Evolutionary conservation across 805 yeast genomes (phyloP).

Genomic region (Lachancea cidri): DNA sequence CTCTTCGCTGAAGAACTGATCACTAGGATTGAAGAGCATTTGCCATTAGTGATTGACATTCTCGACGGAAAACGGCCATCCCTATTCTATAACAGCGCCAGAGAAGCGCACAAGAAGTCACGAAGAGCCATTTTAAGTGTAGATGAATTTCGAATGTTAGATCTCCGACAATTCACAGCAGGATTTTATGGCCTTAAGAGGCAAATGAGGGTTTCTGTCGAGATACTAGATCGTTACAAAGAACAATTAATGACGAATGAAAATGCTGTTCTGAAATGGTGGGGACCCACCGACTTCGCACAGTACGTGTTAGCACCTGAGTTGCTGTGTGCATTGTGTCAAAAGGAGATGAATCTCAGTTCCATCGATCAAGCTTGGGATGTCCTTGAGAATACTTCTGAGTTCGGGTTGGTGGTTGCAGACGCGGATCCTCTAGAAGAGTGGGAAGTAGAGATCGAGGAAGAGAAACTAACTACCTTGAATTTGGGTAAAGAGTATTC

Average conservation of each 20-base stretch:
- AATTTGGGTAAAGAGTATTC: slow-evolving; percentile 8
- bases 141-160: slow-evolving; percentile 42
- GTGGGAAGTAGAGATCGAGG: slow-evolving; percentile 21
- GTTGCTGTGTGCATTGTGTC: slow-evolving; percentile 45
- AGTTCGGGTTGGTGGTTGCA: slow-evolving; percentile 39
- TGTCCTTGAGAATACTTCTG: slow-evolving; percentile 42
- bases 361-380: slow-evolving; percentile 42
- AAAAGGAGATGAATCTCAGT: slow-evolving; percentile 38
- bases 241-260: slow-evolving; percentile 28
- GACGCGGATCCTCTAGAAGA: slow-evolving; percentile 27
- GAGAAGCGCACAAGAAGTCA: slow-evolving; percentile 36
- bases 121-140: slow-evolving; percentile 41
- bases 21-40: slow-evolving; percentile 27
- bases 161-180: slow-evolving; percentile 43
- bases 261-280: slow-evolving; percentile 49
- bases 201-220: slow-evolving; percentile 45
- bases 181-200: slow-evolving; percentile 62
- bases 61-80: slow-evolving; percentile 44
- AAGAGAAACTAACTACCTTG: slow-evolving; percentile 6
- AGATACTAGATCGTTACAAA: slow-evolving; percentile 35
- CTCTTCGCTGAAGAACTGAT: slow-evolving; percentile 31
- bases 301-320: slow-evolving; percentile 62
- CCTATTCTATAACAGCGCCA: slow-evolving; percentile 47
- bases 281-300: slow-evolving; percentile 54
- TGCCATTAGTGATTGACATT: slow-evolving; percentile 35